Conservation (phyloP, 768 basidiomycete genomes). For the Paxillus involutus region DNA sequence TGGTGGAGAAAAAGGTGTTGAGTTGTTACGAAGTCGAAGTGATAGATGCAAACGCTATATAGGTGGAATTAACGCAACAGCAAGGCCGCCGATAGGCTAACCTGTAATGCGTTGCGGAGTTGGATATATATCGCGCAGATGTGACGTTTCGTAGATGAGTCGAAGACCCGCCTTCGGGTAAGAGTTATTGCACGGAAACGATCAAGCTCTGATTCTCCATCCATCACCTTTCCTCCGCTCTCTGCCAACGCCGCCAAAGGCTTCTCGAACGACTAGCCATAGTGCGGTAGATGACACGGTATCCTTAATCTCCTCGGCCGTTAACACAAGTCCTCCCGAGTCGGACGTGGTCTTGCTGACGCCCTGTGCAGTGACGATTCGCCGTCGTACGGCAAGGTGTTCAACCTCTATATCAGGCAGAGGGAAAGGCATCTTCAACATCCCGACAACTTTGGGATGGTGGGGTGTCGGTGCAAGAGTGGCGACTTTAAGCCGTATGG, state of each 20-base stretch:
- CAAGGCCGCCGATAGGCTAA: not conserved
- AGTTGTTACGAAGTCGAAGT: constrained; percentile 7
- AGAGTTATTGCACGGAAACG: not conserved
- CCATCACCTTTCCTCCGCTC: constrained; percentile 77
- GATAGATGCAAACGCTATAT: not conserved
- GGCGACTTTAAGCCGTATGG: constrained; percentile 62
- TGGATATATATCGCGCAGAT: constrained; percentile 14
- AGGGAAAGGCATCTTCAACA: constrained; percentile 89
- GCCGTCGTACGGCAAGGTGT: constrained; percentile 49
- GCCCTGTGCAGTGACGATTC: constrained; percentile 37
- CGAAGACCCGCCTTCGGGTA: not conserved
- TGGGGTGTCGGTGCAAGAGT: constrained; percentile 91
- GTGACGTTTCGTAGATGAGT: not conserved
- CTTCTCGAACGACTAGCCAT: constrained; percentile 91
- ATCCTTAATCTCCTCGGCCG: constrained; percentile 94
- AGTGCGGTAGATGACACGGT: constrained; percentile 82
- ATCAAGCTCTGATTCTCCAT: constrained; percentile 67
- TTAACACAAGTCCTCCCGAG: constrained; percentile 51
- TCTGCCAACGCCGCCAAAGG: constrained; percentile 87
- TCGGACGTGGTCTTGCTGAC: constrained; percentile 25
- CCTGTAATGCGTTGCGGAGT: constrained; percentile 10
- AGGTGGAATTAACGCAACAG: constrained; percentile 8
- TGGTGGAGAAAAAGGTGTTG: not conserved
- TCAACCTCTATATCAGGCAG: constrained; percentile 82
- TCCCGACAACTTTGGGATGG: constrained; percentile 91